Base-by-base conservation (phyloP, 164 flowering plant genomes). In the Cinnamomum micranthum region DNA sequence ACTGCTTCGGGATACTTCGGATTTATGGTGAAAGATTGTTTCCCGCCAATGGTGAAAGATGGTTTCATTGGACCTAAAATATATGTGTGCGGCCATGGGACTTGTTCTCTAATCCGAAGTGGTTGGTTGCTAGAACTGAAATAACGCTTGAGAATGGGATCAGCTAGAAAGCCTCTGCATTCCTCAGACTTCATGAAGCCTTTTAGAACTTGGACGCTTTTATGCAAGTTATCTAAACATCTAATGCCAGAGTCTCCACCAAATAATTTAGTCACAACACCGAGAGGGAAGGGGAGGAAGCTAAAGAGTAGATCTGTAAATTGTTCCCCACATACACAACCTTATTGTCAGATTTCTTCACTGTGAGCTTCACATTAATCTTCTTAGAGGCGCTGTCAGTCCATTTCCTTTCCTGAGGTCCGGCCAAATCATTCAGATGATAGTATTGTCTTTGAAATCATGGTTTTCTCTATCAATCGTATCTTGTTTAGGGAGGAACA, bases 141-240 rank as follows among this genome's bases (percentile, higher is more conserved):
- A 31, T 25, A 51, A 7, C 24, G 47, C 0, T 74, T 24, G 19
- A 82, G 59, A 63, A 74, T 70, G 27, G 81, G 80, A 28, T 20
- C 35, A 20, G 70, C n/a, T n/a, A 81, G 72, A 19, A 50, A 27
- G 50, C 28, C 73, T 23, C 64, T 75, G 20, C 14, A 28, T 2
- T 75, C 60, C 6, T 68, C 50, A 23, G 80, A 69, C 3, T 62
- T 14, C 24, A 75, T 66, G 28, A 70, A 25, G 50, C 74, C 31
- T 1, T 15, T 58, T 11, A 65, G 24, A 65, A 20, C 68, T 24
- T 12, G 25, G 0, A 25, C 33, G 28, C 68, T 25, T 13, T 65
- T 65, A 14, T 65, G 0, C 68, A 65, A 65, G 68, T 65, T 65
- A 24, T 65, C 68, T 23, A 65, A 22, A 65, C 68, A 24, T 24